A percentile compares a stretch with the other conserved stretches of the same genome.
These are phyloP conservation scores for Didymella segeticola DNA, from an alignment of 2,329 filamentous ascomycete species.

Conservation along the genomic window DNA sequence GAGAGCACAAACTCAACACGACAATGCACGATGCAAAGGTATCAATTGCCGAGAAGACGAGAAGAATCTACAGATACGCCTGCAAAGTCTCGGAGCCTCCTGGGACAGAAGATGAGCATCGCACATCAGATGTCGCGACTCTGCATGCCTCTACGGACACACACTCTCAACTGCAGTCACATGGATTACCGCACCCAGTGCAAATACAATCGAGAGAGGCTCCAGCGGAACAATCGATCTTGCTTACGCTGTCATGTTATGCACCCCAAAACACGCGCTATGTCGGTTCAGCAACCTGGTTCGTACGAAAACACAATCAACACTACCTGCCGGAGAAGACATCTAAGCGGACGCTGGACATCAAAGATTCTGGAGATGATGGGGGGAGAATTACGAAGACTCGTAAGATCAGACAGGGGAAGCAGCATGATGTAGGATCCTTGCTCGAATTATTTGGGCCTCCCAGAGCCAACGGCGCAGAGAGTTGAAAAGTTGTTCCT, in stretches of 20 bases:
- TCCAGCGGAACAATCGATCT: background rate
- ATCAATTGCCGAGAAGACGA: background rate
- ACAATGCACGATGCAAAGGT: background rate
- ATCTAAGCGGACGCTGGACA: background rate
- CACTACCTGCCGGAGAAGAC: background rate
- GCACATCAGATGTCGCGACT: background rate
- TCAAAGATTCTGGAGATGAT: no score
- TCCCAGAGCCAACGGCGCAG: background rate
- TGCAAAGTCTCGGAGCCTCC: background rate
- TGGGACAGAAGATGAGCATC: background rate
- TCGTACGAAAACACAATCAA: background rate
- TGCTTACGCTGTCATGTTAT: conserved; percentile 1
- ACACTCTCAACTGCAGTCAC: no score
- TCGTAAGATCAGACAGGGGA: conserved; percentile 21
- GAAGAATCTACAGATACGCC: background rate
- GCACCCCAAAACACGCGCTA: background rate
- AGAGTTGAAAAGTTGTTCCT: background rate
- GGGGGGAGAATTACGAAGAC: conserved; percentile 12
- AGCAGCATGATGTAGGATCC: conserved; percentile 20
- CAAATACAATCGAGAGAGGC: no score
- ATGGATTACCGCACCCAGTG: no score
- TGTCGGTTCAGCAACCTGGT: background rate
- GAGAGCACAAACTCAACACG: background rate
- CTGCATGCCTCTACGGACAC: no score
- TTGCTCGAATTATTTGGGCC: conserved; percentile 20